Conservation (phyloP, 1,284 basidiomycete genomes). For the Tremellales sp. region DNA sequence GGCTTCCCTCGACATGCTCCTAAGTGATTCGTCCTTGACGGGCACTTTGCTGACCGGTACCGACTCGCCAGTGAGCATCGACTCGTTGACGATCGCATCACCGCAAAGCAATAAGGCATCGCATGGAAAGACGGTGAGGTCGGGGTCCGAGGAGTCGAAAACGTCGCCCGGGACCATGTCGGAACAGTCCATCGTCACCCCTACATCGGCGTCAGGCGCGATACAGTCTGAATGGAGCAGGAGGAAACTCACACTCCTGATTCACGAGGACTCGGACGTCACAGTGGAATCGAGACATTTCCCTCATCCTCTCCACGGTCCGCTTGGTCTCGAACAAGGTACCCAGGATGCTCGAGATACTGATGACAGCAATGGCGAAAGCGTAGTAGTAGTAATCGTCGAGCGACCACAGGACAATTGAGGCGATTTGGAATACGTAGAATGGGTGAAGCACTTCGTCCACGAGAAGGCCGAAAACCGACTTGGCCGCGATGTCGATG, state of each 20-base stretch:
- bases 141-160: slow-evolving; percentile 76
- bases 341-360: slow-evolving; percentile 74
- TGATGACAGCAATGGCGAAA: slow-evolving; percentile 93
- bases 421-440: slow-evolving; percentile 97
- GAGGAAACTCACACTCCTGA: slow-evolving; percentile 57
- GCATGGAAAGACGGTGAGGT: slow-evolving; percentile 74
- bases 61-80: slow-evolving; percentile 90
- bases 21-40: slow-evolving; percentile 65
- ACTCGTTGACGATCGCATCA: slow-evolving; percentile 97
- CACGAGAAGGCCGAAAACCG: slow-evolving; percentile 71
- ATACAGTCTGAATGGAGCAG: not conserved
- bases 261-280: slow-evolving; percentile 69
- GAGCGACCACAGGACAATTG: slow-evolving; percentile 87
- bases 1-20: slow-evolving; percentile 61
- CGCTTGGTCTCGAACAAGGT: slow-evolving; percentile 91
- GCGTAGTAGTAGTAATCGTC: slow-evolving; percentile 98
- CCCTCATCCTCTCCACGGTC: slow-evolving; percentile 90
- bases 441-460: slow-evolving; percentile 97
- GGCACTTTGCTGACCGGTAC: slow-evolving; percentile 60
- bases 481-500: slow-evolving; percentile 88
- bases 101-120: slow-evolving; percentile 90
- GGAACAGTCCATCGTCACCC: slow-evolving; percentile 62
- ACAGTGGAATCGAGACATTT: slow-evolving; percentile 93
- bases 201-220: slow-evolving; percentile 6
- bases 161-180: slow-evolving; percentile 90